Conservation (phyloP, 1,139 yeast species). For the Debaryomycetaceae sp. region DNA sequence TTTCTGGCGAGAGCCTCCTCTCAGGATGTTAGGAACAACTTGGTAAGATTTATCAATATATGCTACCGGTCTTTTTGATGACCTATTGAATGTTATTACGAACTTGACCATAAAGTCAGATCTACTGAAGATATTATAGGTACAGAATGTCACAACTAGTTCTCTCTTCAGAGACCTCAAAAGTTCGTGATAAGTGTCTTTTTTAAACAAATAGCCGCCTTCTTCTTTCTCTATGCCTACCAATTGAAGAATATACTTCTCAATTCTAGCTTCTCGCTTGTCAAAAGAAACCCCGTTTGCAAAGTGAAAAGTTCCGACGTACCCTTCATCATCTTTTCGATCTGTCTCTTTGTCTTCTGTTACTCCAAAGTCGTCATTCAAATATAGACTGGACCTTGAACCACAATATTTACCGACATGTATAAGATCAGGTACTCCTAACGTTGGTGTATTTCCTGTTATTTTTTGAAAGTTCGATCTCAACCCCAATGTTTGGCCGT, state of each 20-base stretch:
- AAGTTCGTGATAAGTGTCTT: constrained; percentile 7
- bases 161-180: constrained; percentile 24
- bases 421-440: constrained; percentile 40
- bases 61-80: constrained; percentile 18
- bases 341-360: constrained; percentile 8
- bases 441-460: constrained; percentile 10
- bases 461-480: constrained; percentile 18
- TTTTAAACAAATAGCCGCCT: constrained; percentile 17
- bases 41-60: constrained; percentile 30
- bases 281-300: constrained; percentile 33
- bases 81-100: constrained; percentile 23
- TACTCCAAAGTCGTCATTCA: constrained; percentile 26
- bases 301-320: constrained; percentile 39
- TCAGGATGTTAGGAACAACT: constrained; percentile 20
- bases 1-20: constrained; percentile 12
- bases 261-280: constrained; percentile 22
- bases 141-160: constrained; percentile 45
- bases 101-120: constrained; percentile 45
- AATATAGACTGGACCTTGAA: constrained; percentile 25
- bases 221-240: constrained; percentile 23
- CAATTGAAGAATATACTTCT: constrained; percentile 25
- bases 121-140: constrained; percentile 46
- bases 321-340: constrained; percentile 35
- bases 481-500: constrained; percentile 27
- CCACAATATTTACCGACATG: constrained; percentile 42